phyloP scores from a whole-genome alignment of 83 land plant species.

The Picea abies region DNA sequence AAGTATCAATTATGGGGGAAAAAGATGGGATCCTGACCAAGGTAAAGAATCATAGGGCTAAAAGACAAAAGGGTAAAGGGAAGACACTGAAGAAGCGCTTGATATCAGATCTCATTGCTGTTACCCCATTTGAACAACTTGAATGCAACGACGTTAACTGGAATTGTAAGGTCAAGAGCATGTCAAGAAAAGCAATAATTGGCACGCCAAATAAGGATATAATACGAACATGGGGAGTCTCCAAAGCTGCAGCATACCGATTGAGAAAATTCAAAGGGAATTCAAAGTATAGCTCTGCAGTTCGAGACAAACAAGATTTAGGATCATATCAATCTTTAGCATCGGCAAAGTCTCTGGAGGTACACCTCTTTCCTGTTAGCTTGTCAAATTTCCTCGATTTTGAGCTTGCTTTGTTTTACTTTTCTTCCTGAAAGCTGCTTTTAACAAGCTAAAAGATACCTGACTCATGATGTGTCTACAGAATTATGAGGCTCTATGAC shows the following conservation, averaged over 20 bases:
- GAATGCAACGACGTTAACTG: not conserved
- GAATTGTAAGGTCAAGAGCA: not conserved
- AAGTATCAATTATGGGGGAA: not conserved
- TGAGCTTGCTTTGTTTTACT: constrained; percentile 1
- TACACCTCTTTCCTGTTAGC: not conserved
- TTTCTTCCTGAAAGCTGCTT: not conserved
- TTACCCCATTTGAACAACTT: not conserved
- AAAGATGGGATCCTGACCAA: not conserved
- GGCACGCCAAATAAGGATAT: not conserved
- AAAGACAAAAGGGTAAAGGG: constrained; percentile 1
- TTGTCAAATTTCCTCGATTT: not conserved
- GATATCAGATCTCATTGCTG: constrained; percentile 14
- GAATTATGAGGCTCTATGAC: too few species aligned
- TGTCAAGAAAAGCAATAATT: not conserved
- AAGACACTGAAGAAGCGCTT: not conserved
- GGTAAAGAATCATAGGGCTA: not conserved
- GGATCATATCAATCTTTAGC: constrained; percentile 1
- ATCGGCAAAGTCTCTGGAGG: not conserved
- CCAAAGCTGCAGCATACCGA: not conserved
- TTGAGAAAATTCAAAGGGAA: not conserved
- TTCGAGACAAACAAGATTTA: not conserved
- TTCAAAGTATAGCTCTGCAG: too few species aligned
- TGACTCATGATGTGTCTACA: not conserved
- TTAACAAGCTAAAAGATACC: not conserved
- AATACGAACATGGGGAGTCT: not conserved